Base-by-base conservation (phyloP, 257 asterid species). In the Leonotis leonurus region DNA sequence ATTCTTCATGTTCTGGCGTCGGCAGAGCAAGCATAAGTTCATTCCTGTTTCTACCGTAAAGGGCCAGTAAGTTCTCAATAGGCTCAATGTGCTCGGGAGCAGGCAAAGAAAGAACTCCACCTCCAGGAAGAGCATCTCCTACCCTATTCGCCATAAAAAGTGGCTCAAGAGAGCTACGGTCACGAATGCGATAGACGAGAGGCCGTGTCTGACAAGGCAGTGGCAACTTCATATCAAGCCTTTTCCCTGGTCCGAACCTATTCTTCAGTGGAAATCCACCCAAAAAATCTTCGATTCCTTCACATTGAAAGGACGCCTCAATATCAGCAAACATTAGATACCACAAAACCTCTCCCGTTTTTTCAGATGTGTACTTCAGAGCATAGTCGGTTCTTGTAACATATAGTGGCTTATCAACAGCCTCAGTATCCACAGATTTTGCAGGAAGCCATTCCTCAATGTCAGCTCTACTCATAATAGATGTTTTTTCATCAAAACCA, bases 311-410 rank as follows among this genome's bases (percentile, higher is more conserved):
- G 8, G 95, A 85, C 56, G 96, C 95, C 73, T 90, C 90, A 58
- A 87, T 56, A 56, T 83, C 82, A 12, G 97, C 95, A 76, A 87
- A 81, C 74, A 61, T 83, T 43, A 90, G 75, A 75, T 83, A 76
- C 97, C 97, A 90, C 55, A 87, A 63, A 44, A 80, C 84, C 69
- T 85, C 76, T 46, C 96, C 94, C 0, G 95, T 83, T 72, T 81
- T 74, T 29, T 25, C 50, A n/a, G 88, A 83, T 51, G 87, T 77
- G 37, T 80, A 83, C 77, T 77, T 85, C 49, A 90, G 64, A 52
- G 82, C 73, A 56, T 90, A 90, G 71, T 90, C 97, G 0, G 85
- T 90, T 66, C 97, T 80, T 25, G 87, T 87, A 68, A 90, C 70
- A 45, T 87, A 85, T 44, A 90, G 95, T n/a, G 80, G 82, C 68